phyloP scores from a whole-genome alignment of 169 alveolate genomes.

The Eimeria sp. region DNA sequence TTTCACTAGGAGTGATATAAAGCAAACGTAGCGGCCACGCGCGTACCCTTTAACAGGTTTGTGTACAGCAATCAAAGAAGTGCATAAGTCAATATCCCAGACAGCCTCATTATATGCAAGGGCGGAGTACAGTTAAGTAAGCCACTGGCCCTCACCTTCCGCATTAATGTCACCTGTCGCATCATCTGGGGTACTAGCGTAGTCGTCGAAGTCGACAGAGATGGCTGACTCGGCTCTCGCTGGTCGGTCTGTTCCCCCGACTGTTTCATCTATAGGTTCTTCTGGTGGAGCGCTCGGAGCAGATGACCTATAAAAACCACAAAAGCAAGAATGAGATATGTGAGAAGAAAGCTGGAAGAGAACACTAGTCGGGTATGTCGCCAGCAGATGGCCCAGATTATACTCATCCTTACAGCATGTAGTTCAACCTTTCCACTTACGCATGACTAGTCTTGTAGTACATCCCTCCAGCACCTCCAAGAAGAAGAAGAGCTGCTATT shows the following conservation, averaged over 20 bases:
- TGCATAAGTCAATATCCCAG: not conserved
- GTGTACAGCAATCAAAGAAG: not conserved
- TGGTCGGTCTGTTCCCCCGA: constrained; percentile 40
- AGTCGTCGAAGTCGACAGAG: constrained; percentile 63
- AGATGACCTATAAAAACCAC: not conserved
- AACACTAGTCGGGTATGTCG: not conserved
- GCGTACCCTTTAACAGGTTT: not conserved
- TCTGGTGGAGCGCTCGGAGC: not conserved
- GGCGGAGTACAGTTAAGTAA: not conserved
- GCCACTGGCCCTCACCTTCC: constrained; percentile 44
- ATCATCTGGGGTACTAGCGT: constrained; percentile 72
- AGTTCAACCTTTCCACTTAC: not conserved
- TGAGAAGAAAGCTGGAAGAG: not conserved
- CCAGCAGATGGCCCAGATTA: not conserved
- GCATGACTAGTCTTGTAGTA: constrained; percentile 2
- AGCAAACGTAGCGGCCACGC: not conserved
- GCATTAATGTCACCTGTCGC: constrained; percentile 47
- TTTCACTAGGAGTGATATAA: not conserved
- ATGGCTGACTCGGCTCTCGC: constrained; percentile 55
- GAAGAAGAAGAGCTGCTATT: not conserved
- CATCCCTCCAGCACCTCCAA: constrained; percentile 66
- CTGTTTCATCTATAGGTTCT: constrained; percentile 19
- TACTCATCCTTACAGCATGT: not conserved
- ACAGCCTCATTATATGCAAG: not conserved
- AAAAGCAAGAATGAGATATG: not conserved